Evolutionary conservation across 2,329 filamentous ascomycete species (phyloP).

Genomic region (Colletotrichum horii): DNA sequence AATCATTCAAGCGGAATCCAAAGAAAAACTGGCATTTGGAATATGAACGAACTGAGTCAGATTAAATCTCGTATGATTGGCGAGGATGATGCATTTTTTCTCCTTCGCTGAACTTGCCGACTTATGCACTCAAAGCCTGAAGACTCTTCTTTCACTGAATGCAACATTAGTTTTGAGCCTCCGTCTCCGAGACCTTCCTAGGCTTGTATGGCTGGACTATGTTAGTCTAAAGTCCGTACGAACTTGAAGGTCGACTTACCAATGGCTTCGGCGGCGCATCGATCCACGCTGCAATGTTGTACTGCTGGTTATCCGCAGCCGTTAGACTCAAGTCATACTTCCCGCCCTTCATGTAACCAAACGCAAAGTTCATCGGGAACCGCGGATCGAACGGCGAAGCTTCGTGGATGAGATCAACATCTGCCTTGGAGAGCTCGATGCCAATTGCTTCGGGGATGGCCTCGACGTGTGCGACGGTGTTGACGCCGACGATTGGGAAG

Average conservation of each 20-base stretch:
- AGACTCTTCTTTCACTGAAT: neutral
- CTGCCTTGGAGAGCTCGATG: conserved; percentile 55
- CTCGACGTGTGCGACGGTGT: conserved; percentile 66
- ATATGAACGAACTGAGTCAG: neutral
- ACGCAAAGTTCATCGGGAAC: conserved; percentile 47
- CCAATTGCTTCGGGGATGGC: conserved; percentile 63
- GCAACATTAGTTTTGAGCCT: neutral
- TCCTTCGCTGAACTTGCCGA: neutral
- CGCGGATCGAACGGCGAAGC: conserved; percentile 58
- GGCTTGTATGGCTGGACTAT: neutral
- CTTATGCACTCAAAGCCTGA: neutral
- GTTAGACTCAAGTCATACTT: conserved; percentile 3
- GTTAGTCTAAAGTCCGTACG: neutral
- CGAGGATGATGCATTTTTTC: neutral
- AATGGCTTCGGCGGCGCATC: neutral
- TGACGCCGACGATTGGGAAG: conserved; percentile 65
- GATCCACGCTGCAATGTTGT: neutral
- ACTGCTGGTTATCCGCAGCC: neutral
- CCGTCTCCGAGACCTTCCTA: neutral
- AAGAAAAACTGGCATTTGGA: neutral
- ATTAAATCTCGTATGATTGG: neutral
- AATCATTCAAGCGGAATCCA: neutral
- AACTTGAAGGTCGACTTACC: neutral
- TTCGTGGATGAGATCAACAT: conserved; percentile 61
- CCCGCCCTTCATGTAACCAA: neutral